Percentiles rank a stretch among this genome's conserved stretches.
phyloP scores from a whole-genome alignment of 768 basidiomycete genomes.

The Gymnopilus dilepis region DNA sequence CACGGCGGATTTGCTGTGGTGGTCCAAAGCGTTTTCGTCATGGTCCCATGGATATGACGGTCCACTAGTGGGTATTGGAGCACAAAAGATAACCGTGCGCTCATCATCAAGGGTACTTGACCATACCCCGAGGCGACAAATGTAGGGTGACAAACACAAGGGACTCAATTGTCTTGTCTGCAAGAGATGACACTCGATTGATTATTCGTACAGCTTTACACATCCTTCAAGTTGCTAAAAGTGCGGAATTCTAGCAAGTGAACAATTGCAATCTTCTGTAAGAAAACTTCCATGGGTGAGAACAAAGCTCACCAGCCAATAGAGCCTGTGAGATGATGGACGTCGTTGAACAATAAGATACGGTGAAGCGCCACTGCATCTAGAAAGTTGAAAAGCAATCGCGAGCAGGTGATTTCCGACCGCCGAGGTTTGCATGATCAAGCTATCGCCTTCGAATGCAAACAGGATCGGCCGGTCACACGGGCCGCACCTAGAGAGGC shows the following conservation, averaged over 20 bases:
- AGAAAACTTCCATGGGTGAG: background rate
- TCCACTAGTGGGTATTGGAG: background rate
- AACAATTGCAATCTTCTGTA: background rate
- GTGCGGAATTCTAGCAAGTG: background rate
- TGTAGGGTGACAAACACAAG: conserved; percentile 2
- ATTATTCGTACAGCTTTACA: background rate
- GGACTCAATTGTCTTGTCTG: background rate
- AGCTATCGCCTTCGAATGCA: background rate
- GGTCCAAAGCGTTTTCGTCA: background rate
- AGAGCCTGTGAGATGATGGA: background rate
- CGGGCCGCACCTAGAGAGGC: too few relatives aligned
- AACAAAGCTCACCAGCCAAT: background rate
- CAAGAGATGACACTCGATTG: background rate
- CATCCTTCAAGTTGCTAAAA: background rate
- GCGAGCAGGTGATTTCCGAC: too few relatives aligned
- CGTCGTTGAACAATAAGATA: background rate
- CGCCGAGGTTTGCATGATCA: too few relatives aligned
- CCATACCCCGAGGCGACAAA: background rate
- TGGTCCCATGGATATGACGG: background rate
- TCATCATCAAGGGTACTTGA: background rate
- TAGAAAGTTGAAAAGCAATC: background rate
- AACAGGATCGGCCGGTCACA: too few relatives aligned
- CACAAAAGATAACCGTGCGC: conserved; percentile 7
- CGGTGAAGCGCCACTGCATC: background rate
- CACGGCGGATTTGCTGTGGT: background rate